These are phyloP conservation scores for Sicyos edulis DNA, from an alignment of 306 rosid genomes.

Conservation along the genomic window DNA sequence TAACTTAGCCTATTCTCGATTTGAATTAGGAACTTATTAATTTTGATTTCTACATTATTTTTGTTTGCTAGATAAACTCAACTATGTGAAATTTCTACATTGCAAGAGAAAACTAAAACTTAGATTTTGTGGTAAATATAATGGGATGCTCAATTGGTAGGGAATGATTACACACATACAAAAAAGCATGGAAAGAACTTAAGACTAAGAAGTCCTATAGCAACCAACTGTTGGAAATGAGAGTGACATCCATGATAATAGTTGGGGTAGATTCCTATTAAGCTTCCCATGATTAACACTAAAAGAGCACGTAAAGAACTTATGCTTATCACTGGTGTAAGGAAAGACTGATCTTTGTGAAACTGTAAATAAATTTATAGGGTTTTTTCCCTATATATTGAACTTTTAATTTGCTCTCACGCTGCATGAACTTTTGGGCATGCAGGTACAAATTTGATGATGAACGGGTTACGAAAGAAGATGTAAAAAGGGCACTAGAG, in stretches of 20 bases:
- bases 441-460: slow-evolving; percentile 93
- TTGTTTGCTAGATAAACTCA: background rate
- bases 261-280: slow-evolving; percentile 7
- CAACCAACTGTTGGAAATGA: background rate
- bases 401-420: background rate
- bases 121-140: background rate
- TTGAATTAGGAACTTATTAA: background rate
- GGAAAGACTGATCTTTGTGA: background rate
- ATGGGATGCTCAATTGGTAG: background rate
- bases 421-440: background rate
- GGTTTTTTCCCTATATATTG: background rate
- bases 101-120: background rate
- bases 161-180: background rate
- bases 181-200: background rate
- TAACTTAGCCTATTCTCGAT: background rate
- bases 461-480: slow-evolving; percentile 96
- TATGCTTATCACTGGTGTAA: background rate
- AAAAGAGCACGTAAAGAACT: background rate
- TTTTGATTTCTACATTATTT: background rate
- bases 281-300: background rate
- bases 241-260: background rate
- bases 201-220: background rate
- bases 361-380: background rate
- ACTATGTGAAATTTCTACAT: background rate
- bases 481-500: slow-evolving; percentile 83